Evolutionary conservation across 257 asterid genomes (phyloP).

Genomic region (Capsicum pubescens): DNA sequence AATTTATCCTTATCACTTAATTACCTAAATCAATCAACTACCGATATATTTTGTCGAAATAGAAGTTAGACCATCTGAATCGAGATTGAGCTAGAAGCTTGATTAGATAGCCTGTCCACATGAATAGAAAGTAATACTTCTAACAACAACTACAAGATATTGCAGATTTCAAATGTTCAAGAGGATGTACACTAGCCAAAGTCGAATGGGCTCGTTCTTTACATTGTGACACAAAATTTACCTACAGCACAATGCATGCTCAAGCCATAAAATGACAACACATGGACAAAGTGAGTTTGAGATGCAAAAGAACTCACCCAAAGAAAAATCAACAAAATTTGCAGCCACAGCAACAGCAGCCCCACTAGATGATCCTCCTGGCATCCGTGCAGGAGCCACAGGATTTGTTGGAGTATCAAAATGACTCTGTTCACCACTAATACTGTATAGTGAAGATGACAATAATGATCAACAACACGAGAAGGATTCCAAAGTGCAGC

Average conservation of each 20-base stretch:
- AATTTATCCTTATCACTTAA: neutral
- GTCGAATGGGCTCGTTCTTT: neutral
- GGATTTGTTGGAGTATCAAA: slow-evolving; percentile 93
- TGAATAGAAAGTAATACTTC: neutral
- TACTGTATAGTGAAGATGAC: slow-evolving; percentile 44
- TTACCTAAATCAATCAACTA: neutral
- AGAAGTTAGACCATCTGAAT: slow-evolving; percentile 1
- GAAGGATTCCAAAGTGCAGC: slow-evolving; percentile 15
- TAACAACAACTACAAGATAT: neutral
- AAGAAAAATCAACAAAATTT: slow-evolving; percentile 83
- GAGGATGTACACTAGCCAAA: neutral
- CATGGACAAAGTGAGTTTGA: slow-evolving; percentile 15
- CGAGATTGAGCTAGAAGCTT: neutral
- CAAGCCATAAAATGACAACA: neutral
- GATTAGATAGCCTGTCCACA: neutral
- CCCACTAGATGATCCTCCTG: slow-evolving; percentile 99
- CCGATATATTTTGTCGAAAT: neutral
- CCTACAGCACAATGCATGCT: slow-evolving; percentile 5
- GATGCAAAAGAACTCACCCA: slow-evolving; percentile 60
- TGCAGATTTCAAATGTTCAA: neutral
- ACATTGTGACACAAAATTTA: neutral
- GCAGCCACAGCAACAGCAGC: slow-evolving; percentile 97
- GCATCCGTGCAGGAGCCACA: slow-evolving; percentile 67
- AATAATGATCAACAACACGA: neutral
- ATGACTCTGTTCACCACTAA: slow-evolving; percentile 88